phyloP scores from a whole-genome alignment of 345 rosid genomes.

The Carallia brachiata region DNA sequence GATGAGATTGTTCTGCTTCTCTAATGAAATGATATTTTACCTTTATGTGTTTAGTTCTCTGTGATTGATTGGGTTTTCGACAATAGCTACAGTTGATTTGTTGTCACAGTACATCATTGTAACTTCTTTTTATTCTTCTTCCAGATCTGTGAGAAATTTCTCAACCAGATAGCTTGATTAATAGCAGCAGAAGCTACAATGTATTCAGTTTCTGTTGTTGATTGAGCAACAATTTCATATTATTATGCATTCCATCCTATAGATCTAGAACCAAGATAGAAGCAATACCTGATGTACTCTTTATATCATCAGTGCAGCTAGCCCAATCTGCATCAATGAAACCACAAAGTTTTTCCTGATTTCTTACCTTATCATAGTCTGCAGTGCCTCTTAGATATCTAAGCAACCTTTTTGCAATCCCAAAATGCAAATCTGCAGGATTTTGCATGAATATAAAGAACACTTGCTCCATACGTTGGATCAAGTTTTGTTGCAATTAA shows the following conservation, averaged over 20 bases:
- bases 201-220: too few relatives aligned
- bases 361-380: background rate
- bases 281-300: background rate
- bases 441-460: background rate
- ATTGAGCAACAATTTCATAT: background rate
- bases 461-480: background rate
- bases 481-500: background rate
- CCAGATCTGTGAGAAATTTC: too few relatives aligned
- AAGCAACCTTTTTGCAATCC: background rate
- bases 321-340: background rate
- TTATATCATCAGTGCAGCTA: background rate
- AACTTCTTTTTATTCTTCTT: too few relatives aligned
- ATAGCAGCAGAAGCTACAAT: too few relatives aligned
- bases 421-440: background rate
- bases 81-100: background rate
- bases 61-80: background rate
- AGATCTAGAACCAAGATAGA: background rate
- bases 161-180: too few relatives aligned
- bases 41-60: background rate
- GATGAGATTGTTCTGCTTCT: background rate
- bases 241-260: background rate
- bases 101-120: too few relatives aligned
- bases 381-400: background rate
- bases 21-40: background rate
- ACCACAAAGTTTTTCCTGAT: background rate